Base-by-base conservation (phyloP, 768 basidiomycete genomes). In the Lactarius indigo region DNA sequence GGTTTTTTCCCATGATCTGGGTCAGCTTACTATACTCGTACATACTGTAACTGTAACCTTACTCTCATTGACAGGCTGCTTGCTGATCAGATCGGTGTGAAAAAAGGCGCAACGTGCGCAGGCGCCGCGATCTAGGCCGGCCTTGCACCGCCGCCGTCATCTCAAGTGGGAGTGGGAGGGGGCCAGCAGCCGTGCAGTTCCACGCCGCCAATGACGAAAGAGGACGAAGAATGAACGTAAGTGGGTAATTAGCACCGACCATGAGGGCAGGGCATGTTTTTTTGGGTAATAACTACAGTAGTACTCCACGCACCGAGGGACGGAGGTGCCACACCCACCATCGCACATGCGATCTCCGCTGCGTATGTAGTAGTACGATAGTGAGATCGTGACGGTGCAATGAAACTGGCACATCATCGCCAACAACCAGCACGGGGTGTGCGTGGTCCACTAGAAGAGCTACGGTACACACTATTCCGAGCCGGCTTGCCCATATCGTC, bases 181-280 rank as follows among this genome's bases (percentile, higher is more conserved):
- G 33, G 30, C 4, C 18, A 20, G 56, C 3, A 33, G 5, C 33
- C 28, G 56, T 31, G 56, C 56, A 57, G 56, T 35, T 35, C 9
- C 30, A 30, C 30, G 56, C 56, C 56, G 56, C 33, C 56, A 33
- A 33, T 57, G 30, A 57, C 56, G 56, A 57, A 57, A 57, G 56
- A 35, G 56, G 61, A 26, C 37, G 52, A 59, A 52, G 30, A 9
- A 26, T 42, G 58, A 39, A 65, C 59, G 64, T 65, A 60, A 65
- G 59, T 37, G 28, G 59, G 64, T 15, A 42, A 54, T 3, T 41
- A 42, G 37, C 26, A 52, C 58, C 58, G 50, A 59, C 58, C 64
- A 65, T 60, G 64, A 60, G 64, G 64, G 64, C 58, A 30, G 52
- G 59, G 64, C 64, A 55, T 65, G 64, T 65, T 59, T 26, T 52